These are phyloP conservation scores for Saturnispora halmiae DNA, from an alignment of 805 yeast genomes.

Conservation along the genomic window DNA sequence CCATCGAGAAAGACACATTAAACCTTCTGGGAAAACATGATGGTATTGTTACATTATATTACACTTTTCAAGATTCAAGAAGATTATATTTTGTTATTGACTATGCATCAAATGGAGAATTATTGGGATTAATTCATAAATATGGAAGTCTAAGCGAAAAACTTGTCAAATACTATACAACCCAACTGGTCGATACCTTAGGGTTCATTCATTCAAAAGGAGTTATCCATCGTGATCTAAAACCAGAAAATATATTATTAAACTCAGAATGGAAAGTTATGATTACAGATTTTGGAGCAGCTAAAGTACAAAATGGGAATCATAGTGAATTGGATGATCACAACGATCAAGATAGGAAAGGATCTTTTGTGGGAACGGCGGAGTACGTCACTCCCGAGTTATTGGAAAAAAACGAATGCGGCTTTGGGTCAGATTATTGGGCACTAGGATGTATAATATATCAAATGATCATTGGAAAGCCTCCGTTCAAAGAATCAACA, in stretches of 20 bases:
- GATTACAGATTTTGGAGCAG: conserved; percentile 98
- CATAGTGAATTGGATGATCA: not conserved
- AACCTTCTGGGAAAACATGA: conserved; percentile 88
- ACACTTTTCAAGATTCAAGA: conserved; percentile 88
- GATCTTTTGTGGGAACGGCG: conserved; percentile 95
- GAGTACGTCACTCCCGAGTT: conserved; percentile 94
- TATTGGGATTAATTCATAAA: conserved; percentile 67
- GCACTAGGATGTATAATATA: conserved; percentile 84
- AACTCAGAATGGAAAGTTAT: conserved; percentile 80
- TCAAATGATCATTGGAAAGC: conserved; percentile 74
- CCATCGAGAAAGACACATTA: conserved; percentile 85
- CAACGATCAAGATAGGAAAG: conserved; percentile 23
- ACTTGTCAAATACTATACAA: conserved; percentile 71
- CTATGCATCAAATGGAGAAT: conserved; percentile 92
- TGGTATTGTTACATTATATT: conserved; percentile 84
- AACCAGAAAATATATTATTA: conserved; percentile 86
- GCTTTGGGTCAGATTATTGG: conserved; percentile 85
- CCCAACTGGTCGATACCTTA: conserved; percentile 85
- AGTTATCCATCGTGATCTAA: conserved; percentile 86
- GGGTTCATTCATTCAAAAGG: conserved; percentile 83
- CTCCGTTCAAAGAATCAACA: conserved; percentile 82
- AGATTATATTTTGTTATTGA: conserved; percentile 87
- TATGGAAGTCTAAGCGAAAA: conserved; percentile 68
- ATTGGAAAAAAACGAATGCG: conserved; percentile 66
- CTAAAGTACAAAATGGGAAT: conserved; percentile 45